phyloP scores from a whole-genome alignment of 2,329 filamentous ascomycete genomes.

The Verruconis gallopava region DNA sequence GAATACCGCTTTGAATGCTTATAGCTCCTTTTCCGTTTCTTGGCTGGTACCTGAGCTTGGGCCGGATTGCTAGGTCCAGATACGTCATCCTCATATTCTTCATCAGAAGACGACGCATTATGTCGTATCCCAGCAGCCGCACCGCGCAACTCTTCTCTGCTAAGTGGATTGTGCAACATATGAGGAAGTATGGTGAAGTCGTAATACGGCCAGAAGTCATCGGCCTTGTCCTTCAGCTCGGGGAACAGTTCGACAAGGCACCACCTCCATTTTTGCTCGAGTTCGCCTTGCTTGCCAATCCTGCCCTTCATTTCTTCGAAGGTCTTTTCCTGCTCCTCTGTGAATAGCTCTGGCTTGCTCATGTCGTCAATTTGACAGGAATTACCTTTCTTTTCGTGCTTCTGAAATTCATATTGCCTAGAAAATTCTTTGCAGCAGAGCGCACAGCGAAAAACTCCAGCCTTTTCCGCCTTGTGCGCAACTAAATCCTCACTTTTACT shows the following conservation, averaged over 20 bases:
- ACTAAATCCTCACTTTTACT: background rate
- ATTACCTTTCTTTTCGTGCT: background rate
- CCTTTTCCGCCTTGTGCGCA: background rate
- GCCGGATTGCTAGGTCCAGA: too few species aligned
- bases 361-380: background rate
- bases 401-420: background rate
- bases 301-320: slow-evolving; percentile 1
- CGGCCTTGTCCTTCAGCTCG: background rate
- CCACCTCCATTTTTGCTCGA: background rate
- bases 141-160: too few species aligned
- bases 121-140: too few species aligned
- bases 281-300: background rate
- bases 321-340: background rate
- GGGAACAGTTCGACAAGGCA: background rate
- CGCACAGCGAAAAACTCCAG: background rate
- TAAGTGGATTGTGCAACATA: too few species aligned
- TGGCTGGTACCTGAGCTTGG: too few species aligned
- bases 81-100: too few species aligned
- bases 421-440: background rate
- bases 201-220: background rate
- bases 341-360: background rate
- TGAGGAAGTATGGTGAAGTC: background rate
- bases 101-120: too few species aligned
- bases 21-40: too few species aligned
- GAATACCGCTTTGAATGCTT: too few species aligned